phyloP scores from a whole-genome alignment of 208 protist genomes.

The Kentomonas sorsogonicus region DNA sequence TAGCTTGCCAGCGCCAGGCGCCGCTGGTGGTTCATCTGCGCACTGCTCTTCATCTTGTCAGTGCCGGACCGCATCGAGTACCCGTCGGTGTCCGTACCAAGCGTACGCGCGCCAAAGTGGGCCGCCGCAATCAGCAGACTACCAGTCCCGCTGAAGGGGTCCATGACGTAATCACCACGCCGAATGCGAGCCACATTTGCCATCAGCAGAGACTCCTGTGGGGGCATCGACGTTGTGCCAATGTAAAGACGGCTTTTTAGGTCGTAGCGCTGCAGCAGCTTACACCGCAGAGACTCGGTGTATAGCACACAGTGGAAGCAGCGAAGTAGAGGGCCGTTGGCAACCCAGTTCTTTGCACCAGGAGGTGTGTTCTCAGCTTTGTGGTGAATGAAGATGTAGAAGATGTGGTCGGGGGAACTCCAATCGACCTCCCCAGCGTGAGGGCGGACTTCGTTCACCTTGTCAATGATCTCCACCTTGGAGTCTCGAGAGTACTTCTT shows the following conservation, averaged over 20 bases:
- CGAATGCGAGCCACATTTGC: slow-evolving; percentile 79
- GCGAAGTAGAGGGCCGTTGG: slow-evolving; percentile 34
- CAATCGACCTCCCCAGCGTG: slow-evolving; percentile 17
- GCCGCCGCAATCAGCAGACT: slow-evolving; percentile 81
- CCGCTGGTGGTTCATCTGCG: slow-evolving; percentile 68
- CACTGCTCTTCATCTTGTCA: slow-evolving; percentile 36
- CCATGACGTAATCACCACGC: slow-evolving; percentile 57
- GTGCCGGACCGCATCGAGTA: slow-evolving; percentile 75
- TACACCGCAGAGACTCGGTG: slow-evolving; percentile 27
- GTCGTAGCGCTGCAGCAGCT: slow-evolving; percentile 65
- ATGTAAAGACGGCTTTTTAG: slow-evolving; percentile 89
- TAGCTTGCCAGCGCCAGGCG: slow-evolving; percentile 39
- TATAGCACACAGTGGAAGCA: slow-evolving; percentile 42
- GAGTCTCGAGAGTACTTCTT: slow-evolving; percentile 46
- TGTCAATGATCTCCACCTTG: slow-evolving; percentile 39
- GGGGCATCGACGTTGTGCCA: slow-evolving; percentile 95
- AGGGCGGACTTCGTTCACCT: slow-evolving; percentile 20
- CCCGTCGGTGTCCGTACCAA: slow-evolving; percentile 90
- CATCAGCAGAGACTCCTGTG: slow-evolving; percentile 91
- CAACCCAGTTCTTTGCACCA: slow-evolving; percentile 25
- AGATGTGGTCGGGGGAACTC: slow-evolving; percentile 18
- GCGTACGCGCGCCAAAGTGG: slow-evolving; percentile 75
- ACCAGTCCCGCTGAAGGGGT: slow-evolving; percentile 93
- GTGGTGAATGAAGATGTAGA: slow-evolving; percentile 63
- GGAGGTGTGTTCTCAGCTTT: slow-evolving; percentile 27